Base-by-base conservation (phyloP, 768 basidiomycete genomes). In the Lactarius tabidus region DNA sequence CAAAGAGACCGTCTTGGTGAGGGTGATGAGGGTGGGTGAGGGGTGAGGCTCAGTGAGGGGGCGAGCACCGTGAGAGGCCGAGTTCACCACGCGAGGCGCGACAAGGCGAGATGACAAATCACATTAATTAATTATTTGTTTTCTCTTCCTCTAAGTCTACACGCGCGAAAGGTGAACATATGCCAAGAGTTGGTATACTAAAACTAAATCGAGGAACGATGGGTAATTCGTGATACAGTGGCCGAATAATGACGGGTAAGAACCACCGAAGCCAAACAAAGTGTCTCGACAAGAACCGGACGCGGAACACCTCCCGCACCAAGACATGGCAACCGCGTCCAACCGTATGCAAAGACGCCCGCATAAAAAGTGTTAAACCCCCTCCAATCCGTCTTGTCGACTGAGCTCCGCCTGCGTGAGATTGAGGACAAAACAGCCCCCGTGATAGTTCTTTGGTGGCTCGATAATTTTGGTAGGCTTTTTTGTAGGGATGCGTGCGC, bases 341-440 rank as follows among this genome's bases (percentile, higher is more conserved):
- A 17, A 54, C 14, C 9, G 35, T 29, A 36, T 29, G 23, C 26
- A 31, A 52, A 33, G 52, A 54, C 26, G 60, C 10, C 55, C n/a
- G 33, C 51, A 29, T 28, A 15, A 35, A 20, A 36, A 20, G 36
- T 41, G 35, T 43, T 39, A 29, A 35, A 33, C 6, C 28, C 28
- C 29, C 18, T 31, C 29, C 39, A 38, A 51, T 79, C 72, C 83
- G 69, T 83, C 82, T 75, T 86, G 87, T 71, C 90, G 80, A 75
- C 89, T 83, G 74, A 94, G 82, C 74, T 94, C 91, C 9, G 85
- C 90, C 74, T 91, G 91, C 0, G 91, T 92, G 63, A 94, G 81
- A 75, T 93, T 83, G 59, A 94, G 84, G 66, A 88, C 79, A 70
- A 92, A 93, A 61, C 75, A 72, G 43, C 83, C 84, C 56, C 80